Evolutionary conservation across 805 yeast species (phyloP).

Genomic region (Priceomyces castillae): DNA sequence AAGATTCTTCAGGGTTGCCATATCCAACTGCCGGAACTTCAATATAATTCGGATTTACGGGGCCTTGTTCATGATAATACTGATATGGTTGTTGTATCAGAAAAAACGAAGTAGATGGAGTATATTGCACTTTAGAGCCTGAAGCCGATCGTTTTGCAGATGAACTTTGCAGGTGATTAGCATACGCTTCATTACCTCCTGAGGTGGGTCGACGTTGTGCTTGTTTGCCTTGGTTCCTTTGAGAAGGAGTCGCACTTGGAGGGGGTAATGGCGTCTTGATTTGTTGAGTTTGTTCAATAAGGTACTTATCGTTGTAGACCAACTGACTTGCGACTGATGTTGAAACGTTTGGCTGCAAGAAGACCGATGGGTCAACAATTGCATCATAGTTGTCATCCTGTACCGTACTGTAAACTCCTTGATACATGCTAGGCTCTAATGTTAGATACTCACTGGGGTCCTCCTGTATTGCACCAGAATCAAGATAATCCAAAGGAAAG

Average conservation of each 20-base stretch:
- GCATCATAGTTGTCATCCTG: slow-evolving; percentile 21
- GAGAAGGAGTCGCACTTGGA: slow-evolving; percentile 1
- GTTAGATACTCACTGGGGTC: slow-evolving; percentile 19
- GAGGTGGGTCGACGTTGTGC: background rate
- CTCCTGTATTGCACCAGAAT: slow-evolving; percentile 22
- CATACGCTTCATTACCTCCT: background rate
- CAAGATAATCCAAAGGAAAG: slow-evolving; percentile 69
- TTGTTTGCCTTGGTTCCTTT: slow-evolving; percentile 1
- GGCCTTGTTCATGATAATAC: background rate
- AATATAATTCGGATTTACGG: slow-evolving; percentile 3
- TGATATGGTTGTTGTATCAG: background rate
- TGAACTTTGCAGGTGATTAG: background rate
- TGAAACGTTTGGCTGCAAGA: slow-evolving; percentile 14
- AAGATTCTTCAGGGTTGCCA: slow-evolving; percentile 13
- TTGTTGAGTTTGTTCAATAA: slow-evolving; percentile 52
- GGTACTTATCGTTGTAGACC: slow-evolving; percentile 44
- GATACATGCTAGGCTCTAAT: slow-evolving; percentile 17
- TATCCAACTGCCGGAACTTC: slow-evolving; percentile 20
- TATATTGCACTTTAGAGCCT: background rate
- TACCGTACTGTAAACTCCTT: slow-evolving; percentile 4
- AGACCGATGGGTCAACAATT: slow-evolving; percentile 15
- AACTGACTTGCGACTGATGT: slow-evolving; percentile 29
- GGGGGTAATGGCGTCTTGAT: slow-evolving; percentile 32
- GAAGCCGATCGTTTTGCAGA: background rate
- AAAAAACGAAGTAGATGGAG: background rate